A percentile compares a stretch with the other conserved stretches of the same genome.
These are phyloP conservation scores for Cryptosporidium andersoni DNA, from an alignment of 169 alveolate species.

Conservation along the genomic window DNA sequence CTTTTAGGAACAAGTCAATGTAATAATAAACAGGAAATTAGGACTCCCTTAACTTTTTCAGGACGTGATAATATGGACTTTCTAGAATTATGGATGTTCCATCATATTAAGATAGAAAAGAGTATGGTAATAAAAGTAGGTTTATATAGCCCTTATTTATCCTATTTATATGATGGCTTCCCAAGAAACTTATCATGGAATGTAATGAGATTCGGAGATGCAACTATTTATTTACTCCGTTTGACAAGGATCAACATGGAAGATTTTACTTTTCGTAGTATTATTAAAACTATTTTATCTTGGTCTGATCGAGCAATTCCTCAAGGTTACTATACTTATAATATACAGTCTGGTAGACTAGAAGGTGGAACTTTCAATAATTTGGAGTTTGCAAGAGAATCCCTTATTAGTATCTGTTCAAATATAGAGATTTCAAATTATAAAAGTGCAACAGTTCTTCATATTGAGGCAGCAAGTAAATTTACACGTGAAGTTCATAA, in stretches of 20 bases:
- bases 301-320: conserved; percentile 7
- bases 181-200: conserved; percentile 61
- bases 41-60: conserved; percentile 25
- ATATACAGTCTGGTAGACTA: conserved; percentile 65
- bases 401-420: background rate
- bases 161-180: conserved; percentile 19
- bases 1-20: conserved; percentile 33
- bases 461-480: conserved; percentile 63
- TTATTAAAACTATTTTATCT: conserved; percentile 12
- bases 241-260: conserved; percentile 34
- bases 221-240: conserved; percentile 27
- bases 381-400: background rate
- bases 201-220: conserved; percentile 60
- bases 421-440: conserved; percentile 21
- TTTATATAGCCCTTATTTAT: conserved; percentile 25
- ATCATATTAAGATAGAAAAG: conserved; percentile 11
- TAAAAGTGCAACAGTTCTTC: conserved; percentile 31
- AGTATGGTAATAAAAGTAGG: conserved; percentile 46
- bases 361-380: background rate
- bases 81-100: conserved; percentile 66
- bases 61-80: conserved; percentile 53
- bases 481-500: conserved; percentile 59
- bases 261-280: conserved; percentile 31
- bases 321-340: conserved; percentile 43
- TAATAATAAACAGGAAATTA: background rate